A percentile compares a stretch with the other conserved stretches of the same genome.
phyloP scores from a whole-genome alignment of 2,329 filamentous ascomycete genomes.

The Cladosporium sp. region DNA sequence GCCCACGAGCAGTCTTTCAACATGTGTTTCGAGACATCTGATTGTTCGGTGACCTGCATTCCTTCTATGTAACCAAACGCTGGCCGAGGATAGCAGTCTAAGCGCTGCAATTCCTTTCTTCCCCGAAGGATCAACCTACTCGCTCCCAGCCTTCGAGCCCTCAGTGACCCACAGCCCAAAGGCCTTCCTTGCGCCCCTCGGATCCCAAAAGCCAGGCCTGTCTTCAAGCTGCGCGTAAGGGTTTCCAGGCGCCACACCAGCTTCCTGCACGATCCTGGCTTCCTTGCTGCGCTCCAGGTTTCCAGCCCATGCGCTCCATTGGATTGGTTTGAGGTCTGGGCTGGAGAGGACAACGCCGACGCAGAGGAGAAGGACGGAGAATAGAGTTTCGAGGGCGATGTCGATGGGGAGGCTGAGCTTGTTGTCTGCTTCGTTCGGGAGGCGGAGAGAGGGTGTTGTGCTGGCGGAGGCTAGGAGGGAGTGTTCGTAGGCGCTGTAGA shows the following conservation, averaged over 20 bases:
- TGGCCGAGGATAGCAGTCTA: too few relatives aligned
- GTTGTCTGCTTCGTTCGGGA: slow-evolving; percentile 29
- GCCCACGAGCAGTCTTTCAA: too few relatives aligned
- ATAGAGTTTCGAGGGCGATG: slow-evolving; percentile 79
- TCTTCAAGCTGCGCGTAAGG: slow-evolving; percentile 77
- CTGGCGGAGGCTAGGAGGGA: slow-evolving; percentile 60
- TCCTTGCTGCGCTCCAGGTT: slow-evolving; percentile 69
- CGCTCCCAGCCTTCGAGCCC: slow-evolving; percentile 20
- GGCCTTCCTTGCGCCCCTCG: slow-evolving; percentile 69
- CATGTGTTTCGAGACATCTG: too few relatives aligned
- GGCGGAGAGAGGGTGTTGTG: slow-evolving; percentile 30
- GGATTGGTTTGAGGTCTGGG: slow-evolving; percentile 76
- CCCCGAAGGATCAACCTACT: too few relatives aligned
- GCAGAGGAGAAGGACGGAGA: slow-evolving; percentile 75
- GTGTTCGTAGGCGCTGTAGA: slow-evolving; percentile 95
- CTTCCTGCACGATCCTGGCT: slow-evolving; percentile 51
- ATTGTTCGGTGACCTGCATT: too few relatives aligned
- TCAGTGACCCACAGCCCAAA: slow-evolving; percentile 69
- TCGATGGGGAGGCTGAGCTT: slow-evolving; percentile 65
- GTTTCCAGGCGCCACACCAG: slow-evolving; percentile 71
- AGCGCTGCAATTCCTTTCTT: too few relatives aligned
- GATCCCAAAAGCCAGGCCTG: slow-evolving; percentile 79
- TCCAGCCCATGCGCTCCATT: slow-evolving; percentile 76
- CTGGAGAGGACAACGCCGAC: slow-evolving; percentile 76
- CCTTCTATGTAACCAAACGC: too few relatives aligned